phyloP scores from a whole-genome alignment of 306 rosid species.

The Trichosanthes truncata region DNA sequence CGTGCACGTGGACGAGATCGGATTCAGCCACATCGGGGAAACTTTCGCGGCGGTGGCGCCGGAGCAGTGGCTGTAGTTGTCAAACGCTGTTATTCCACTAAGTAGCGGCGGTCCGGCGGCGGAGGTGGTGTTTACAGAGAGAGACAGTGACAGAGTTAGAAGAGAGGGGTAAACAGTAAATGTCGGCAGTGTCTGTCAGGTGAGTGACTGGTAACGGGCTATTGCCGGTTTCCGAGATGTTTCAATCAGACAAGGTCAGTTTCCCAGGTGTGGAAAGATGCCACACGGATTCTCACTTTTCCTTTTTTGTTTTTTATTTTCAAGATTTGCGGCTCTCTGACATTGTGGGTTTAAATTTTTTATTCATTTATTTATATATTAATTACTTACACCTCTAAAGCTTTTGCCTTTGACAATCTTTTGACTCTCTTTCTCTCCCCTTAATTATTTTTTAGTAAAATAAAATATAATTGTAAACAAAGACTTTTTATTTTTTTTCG shows the following conservation, averaged over 20 bases:
- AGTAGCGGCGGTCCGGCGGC: not conserved
- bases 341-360: not conserved
- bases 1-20: not conserved
- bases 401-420: not conserved
- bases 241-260: not conserved
- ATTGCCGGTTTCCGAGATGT: not conserved
- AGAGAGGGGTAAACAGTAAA: not conserved
- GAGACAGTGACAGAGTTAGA: not conserved
- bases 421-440: not conserved
- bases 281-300: not conserved
- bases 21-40: not conserved
- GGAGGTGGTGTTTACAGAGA: not conserved
- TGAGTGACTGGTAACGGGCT: not conserved
- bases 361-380: not conserved
- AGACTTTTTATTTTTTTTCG: not conserved
- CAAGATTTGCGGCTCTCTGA: conserved; percentile 4
- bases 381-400: not conserved
- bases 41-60: not conserved
- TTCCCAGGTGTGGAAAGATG: not conserved
- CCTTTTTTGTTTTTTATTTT: not conserved
- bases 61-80: not conserved
- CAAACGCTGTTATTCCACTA: not conserved
- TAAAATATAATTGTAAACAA: not conserved
- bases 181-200: conserved; percentile 13
- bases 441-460: not conserved